Evolutionary conservation across 805 yeast genomes (phyloP), one percentile per base, ranked within the genome.

Genomic region (Yarrowia osloensis): DNA sequence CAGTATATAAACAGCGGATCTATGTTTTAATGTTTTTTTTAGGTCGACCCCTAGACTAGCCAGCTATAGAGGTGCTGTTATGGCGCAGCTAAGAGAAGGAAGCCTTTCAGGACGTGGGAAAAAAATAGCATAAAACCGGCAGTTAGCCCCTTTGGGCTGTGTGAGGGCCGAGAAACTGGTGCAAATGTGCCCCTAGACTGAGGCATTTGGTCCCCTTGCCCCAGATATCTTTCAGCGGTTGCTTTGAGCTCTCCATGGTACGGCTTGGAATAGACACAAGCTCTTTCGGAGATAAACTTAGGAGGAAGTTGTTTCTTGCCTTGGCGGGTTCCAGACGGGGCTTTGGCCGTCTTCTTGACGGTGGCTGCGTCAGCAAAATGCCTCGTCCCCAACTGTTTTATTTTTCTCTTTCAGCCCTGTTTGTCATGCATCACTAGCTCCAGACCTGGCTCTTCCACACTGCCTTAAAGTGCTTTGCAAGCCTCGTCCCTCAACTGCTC

Each of bases 31-130:
- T 50, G 26, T 50, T 50, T 50, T n/a, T 49, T 50, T 50, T 50
- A 50, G 57, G 57, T 33, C 57, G 28, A 50, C 57, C 57, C 57
- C 57, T 50, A 50, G 57, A 22, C 57, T 50, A 50, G 40, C 4
- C 21, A 33, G 40, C 21, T 50, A 50, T 50, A 50, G 39, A 19
- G 40, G 39, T 31, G 40, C 40, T 50, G 57, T 50, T 50, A 50
- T 33, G 57, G 57, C 7, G 57, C 40, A 33, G 40, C 57, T 31
- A 50, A 33, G 57, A 17, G 40, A 50, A 33, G 39, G 24, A 50
- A 31, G 19, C 19, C 49, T 26, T n/a, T 13, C 19, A 22, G 6
- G 13, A 46, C 50, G 50, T 26, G 19, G 15, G 31, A 26, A 7
- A 46, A 44, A 46, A 17, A 24, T 26, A 28, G 37, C 24, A 24